Conservation (phyloP, 2,329 filamentous ascomycete species). For the Fusarium equiseti region DNA sequence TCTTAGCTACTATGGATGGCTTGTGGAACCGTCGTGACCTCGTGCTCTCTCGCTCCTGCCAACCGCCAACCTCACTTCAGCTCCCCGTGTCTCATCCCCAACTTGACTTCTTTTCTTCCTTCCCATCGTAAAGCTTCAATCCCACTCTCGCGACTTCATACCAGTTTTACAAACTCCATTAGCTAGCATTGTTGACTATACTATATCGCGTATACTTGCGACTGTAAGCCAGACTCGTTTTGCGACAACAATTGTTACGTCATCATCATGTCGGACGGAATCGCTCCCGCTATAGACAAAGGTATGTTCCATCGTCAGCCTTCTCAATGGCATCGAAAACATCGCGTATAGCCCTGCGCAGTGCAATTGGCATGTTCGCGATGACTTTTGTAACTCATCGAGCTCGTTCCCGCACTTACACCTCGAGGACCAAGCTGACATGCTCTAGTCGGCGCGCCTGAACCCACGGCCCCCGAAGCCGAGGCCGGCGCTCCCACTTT, state of each 20-base stretch:
- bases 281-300: conserved; percentile 53
- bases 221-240: conserved; percentile 33
- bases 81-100: conserved; percentile 40
- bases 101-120: conserved; percentile 36
- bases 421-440: conserved; percentile 29
- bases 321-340: conserved; percentile 20
- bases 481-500: conserved; percentile 46
- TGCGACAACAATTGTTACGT: conserved; percentile 48
- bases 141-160: conserved; percentile 15
- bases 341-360: conserved; percentile 3
- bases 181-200: conserved; percentile 15
- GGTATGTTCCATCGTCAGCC: conserved; percentile 46
- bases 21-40: conserved; percentile 51
- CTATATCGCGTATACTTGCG: conserved; percentile 21
- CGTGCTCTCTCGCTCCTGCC: conserved; percentile 40
- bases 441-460: conserved; percentile 49
- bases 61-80: conserved; percentile 39
- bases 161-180: conserved; percentile 20
- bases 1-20: conserved; percentile 16
- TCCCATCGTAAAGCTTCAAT: conserved; percentile 31
- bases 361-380: conserved; percentile 35
- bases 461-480: conserved; percentile 47
- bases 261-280: conserved; percentile 53
- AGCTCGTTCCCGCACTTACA: not conserved
- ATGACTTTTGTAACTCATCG: not conserved